Evolutionary conservation across 148 eudicot species (phyloP).

Genomic region (Oxyria digyna): DNA sequence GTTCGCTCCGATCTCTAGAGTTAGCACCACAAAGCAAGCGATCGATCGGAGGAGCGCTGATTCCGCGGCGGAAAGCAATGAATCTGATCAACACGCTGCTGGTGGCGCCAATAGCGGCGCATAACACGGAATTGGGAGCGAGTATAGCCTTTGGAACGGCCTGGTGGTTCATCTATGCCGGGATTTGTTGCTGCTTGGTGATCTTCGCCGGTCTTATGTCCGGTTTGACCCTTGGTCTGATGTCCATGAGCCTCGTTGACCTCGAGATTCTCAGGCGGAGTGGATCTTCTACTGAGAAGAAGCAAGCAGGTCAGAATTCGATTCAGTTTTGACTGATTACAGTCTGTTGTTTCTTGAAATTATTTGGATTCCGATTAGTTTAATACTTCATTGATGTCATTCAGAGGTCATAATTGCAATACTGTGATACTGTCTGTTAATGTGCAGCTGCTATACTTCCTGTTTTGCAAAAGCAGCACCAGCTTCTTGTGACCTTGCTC

Average conservation of each 20-base stretch:
- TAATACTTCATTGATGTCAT: neutral
- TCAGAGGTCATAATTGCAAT: neutral
- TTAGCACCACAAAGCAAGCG: neutral
- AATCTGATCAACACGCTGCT: conserved; percentile 32
- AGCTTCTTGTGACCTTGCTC: conserved; percentile 32
- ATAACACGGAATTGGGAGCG: conserved; percentile 12
- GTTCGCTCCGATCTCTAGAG: neutral
- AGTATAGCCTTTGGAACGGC: conserved; percentile 52
- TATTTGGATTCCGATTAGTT: neutral
- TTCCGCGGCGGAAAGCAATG: conserved; percentile 16
- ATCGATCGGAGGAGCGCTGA: neutral
- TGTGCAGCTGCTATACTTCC: conserved; percentile 30
- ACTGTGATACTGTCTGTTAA: neutral
- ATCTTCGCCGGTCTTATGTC: conserved; percentile 88
- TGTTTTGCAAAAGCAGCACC: conserved; percentile 31
- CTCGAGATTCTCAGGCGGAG: conserved; percentile 86
- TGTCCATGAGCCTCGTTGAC: conserved; percentile 86
- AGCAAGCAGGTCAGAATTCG: conserved; percentile 19
- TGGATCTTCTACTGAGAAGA: conserved; percentile 53
- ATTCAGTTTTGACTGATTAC: neutral
- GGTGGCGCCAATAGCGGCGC: conserved; percentile 18
- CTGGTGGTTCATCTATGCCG: conserved; percentile 52
- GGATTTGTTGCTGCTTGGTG: conserved; percentile 43
- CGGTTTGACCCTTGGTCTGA: conserved; percentile 77
- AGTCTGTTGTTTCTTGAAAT: too few species aligned